phyloP scores from a whole-genome alignment of 1,139 yeast genomes.

The Diutina scorzettiae region DNA sequence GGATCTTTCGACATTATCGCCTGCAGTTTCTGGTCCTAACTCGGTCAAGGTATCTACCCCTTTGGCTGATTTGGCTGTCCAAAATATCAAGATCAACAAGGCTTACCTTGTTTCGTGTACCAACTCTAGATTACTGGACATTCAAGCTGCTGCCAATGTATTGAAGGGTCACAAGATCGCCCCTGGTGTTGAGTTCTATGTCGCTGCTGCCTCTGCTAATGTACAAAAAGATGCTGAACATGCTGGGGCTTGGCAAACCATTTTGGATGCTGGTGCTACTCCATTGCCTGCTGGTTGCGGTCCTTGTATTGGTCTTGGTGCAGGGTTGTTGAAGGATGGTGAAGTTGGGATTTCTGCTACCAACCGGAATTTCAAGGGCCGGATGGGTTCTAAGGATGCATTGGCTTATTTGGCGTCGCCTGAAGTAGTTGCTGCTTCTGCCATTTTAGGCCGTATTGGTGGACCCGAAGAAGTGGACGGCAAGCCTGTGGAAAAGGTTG shows the following conservation, averaged over 20 bases:
- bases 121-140: constrained; percentile 84
- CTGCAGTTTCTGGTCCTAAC: constrained; percentile 92
- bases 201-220: constrained; percentile 92
- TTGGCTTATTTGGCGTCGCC: constrained; percentile 94
- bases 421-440: constrained; percentile 96
- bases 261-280: constrained; percentile 85
- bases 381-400: constrained; percentile 98
- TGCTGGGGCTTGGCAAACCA: constrained; percentile 82
- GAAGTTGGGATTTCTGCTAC: constrained; percentile 98
- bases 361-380: constrained; percentile 94
- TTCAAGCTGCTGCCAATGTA: constrained; percentile 87
- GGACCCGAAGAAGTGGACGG: constrained; percentile 82
- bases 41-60: constrained; percentile 86
- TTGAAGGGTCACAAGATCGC: constrained; percentile 74
- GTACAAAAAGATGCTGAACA: constrained; percentile 90
- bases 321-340: constrained; percentile 86
- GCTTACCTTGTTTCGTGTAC: constrained; percentile 98
- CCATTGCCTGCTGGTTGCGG: constrained; percentile 99
- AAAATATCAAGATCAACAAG: constrained; percentile 73
- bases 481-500: constrained; percentile 30
- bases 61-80: constrained; percentile 57
- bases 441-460: constrained; percentile 85
- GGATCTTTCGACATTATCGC: constrained; percentile 78
- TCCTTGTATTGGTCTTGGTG: constrained; percentile 95
- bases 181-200: constrained; percentile 83